Percentiles rank a stretch among this genome's conserved stretches.
Evolutionary conservation across 306 rosid species (phyloP).

Genomic region (Calophaca sinica): DNA sequence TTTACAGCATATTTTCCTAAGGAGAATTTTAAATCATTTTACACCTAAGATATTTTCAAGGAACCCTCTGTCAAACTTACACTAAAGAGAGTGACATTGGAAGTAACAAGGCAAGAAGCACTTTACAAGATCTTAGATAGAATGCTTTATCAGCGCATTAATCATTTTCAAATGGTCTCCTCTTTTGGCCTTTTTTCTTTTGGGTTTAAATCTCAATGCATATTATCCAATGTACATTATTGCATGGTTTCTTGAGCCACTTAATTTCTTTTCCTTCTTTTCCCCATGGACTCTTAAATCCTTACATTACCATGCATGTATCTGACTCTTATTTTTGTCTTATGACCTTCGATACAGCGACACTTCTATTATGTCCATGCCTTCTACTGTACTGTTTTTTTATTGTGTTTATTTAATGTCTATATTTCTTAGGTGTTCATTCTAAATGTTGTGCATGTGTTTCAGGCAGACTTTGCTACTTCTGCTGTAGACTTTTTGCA

Average conservation of each 20-base stretch:
- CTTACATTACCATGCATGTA: conserved; percentile 19
- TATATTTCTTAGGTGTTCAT: conserved; percentile 30
- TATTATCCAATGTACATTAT: neutral
- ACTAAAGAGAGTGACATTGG: too few relatives aligned
- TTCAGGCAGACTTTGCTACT: conserved; percentile 93
- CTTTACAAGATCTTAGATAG: neutral
- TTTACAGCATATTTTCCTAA: too few relatives aligned
- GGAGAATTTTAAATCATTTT: too few relatives aligned
- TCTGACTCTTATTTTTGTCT: conserved; percentile 19
- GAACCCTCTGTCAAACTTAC: too few relatives aligned
- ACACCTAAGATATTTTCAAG: too few relatives aligned
- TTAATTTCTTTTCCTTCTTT: too few relatives aligned
- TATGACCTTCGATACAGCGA: conserved; percentile 10
- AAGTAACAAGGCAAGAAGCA: too few relatives aligned
- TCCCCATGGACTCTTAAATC: conserved; percentile 14
- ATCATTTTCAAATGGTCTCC: too few relatives aligned
- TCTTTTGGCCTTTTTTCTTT: neutral
- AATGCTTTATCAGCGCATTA: neutral
- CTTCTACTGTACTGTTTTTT: neutral
- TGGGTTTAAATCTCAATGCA: neutral
- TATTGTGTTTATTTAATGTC: neutral
- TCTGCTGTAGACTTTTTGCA: conserved; percentile 96
- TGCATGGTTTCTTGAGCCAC: neutral
- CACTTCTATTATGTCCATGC: conserved; percentile 7
- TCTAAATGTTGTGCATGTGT: conserved; percentile 41